Base-by-base conservation (phyloP, 495 filamentous ascomycete species). In the Pseudevernia furfuracea region DNA sequence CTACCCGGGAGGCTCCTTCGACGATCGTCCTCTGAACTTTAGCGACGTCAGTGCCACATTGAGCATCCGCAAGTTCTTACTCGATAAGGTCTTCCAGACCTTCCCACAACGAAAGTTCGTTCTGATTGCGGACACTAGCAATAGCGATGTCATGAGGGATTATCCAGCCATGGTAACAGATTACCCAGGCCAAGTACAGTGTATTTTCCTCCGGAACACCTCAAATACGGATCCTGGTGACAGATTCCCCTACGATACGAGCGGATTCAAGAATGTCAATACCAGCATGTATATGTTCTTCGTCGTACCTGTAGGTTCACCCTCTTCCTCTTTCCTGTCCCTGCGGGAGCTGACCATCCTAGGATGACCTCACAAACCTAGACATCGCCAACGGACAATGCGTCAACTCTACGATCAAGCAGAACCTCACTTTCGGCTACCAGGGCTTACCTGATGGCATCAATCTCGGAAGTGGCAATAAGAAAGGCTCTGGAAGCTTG, bases 231-330 rank as follows among this genome's bases (percentile, higher is more conserved):
- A 92, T 69, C 41, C 73, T 0, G 77, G 74, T 0, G 77, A 83
- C 65, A 76, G 78, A 39, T 90, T 90, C 71, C 89, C 89, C 0
- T 91, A 92, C 70, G 80, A 92, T 70, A 92, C 89, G 0, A 78
- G 72, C 10, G 83, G 82, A n/a, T 91, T 92, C 74, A 69, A 87
- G 71, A 77, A 73, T 6, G 62, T 92, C 37, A 80, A 86, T 39
- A 80, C 83, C 69, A 75, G 76, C 52, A 79, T 72, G 69, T 92
- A 89, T 71, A 91, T 92, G 88, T 92, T 92, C 77, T 92, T 92
- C 76, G 73, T 76, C 4, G 77, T 83, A 3, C 78, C 89, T 1
- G 72, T 74, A 65, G 37, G 70, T 49, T 37, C 38, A 32, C 3
- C 30, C 58, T n/a, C 1, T 43, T 56, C 41, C 44, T 58, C 17